Conservation (phyloP, 345 rosid genomes). For the Lepidium aucheri region DNA sequence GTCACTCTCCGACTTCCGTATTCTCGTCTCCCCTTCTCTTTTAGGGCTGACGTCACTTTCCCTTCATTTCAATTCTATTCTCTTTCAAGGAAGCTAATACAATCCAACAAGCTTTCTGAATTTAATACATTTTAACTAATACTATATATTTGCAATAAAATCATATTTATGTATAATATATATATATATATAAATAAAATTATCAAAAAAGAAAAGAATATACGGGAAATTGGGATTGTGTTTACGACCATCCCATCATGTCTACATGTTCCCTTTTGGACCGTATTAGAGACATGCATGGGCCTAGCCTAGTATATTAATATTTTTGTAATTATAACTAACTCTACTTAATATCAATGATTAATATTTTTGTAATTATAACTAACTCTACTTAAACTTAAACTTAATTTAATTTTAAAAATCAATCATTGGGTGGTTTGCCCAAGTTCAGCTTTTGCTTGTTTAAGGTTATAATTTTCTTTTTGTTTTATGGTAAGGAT, state of each 20-base stretch:
- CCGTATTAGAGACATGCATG: not conserved
- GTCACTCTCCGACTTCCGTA: conserved; percentile 9
- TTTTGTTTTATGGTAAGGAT: too few relatives aligned
- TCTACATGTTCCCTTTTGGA: not conserved
- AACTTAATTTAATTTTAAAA: not conserved
- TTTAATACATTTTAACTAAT: not conserved
- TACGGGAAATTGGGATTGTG: not conserved
- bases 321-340: too few relatives aligned
- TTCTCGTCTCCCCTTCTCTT: conserved; percentile 13
- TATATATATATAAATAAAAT: not conserved
- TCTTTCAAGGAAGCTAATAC: not conserved
- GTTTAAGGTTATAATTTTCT: not conserved
- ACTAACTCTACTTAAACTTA: not conserved
- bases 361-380: not conserved
- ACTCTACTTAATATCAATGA: not conserved
- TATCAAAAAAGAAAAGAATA: too few relatives aligned
- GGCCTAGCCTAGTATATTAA: conserved; percentile 7
- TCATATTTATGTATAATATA: not conserved
- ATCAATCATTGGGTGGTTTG: conserved; percentile 4
- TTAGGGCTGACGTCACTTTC: conserved; percentile 14
- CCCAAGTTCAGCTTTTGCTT: not conserved
- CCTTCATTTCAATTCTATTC: not conserved
- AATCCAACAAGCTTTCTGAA: not conserved
- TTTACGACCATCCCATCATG: not conserved
- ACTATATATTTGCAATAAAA: not conserved